phyloP scores from a whole-genome alignment of 2,329 filamentous ascomycete species.

The Cytospora paraplurivora region DNA sequence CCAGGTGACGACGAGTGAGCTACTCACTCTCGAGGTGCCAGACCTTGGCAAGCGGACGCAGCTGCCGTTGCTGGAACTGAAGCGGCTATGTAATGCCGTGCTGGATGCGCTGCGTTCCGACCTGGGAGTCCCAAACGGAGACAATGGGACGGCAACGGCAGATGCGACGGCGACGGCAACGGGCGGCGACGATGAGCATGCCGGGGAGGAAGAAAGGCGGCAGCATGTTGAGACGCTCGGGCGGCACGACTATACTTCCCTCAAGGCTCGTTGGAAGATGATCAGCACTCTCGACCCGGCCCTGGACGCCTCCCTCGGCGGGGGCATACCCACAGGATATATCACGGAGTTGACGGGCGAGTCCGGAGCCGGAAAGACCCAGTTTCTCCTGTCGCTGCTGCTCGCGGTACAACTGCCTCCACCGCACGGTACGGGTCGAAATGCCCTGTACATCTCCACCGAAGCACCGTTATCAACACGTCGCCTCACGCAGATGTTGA shows the following conservation, averaged over 20 bases:
- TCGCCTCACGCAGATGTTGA: conserved; percentile 78
- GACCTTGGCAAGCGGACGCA: conserved; percentile 86
- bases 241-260: conserved; percentile 33
- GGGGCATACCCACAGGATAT: conserved; percentile 78
- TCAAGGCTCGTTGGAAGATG: conserved; percentile 49
- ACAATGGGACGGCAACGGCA: conserved; percentile 30
- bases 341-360: conserved; percentile 91
- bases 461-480: conserved; percentile 82
- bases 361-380: conserved; percentile 93
- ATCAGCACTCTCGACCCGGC: conserved; percentile 80
- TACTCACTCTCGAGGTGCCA: conserved; percentile 79
- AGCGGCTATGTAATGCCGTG: conserved; percentile 69
- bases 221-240: conserved; percentile 36
- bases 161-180: conserved; percentile 29
- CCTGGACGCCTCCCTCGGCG: conserved; percentile 70
- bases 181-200: conserved; percentile 3
- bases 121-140: conserved; percentile 42
- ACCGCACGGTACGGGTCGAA: conserved; percentile 68
- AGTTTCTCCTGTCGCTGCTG: conserved; percentile 83
- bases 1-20: conserved; percentile 75
- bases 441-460: conserved; percentile 92
- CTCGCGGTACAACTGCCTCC: conserved; percentile 80
- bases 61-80: conserved; percentile 78
- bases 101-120: conserved; percentile 68
- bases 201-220: not conserved